phyloP scores from a whole-genome alignment of 208 protist species.

The Porcisia deanei region DNA sequence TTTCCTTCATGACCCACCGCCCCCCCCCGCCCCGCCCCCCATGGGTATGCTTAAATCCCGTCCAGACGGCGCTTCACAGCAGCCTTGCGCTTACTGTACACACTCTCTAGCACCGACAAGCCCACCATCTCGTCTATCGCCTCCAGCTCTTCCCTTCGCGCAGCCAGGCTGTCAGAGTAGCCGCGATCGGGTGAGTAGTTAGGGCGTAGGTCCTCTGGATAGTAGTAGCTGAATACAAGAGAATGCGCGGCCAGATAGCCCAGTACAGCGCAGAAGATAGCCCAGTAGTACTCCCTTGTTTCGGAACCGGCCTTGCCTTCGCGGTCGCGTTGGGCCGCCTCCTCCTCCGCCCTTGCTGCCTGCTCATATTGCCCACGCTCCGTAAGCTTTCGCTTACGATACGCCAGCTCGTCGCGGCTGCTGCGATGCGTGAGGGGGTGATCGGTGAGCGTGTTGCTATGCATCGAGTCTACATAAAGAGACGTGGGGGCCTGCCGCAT shows the following conservation, averaged over 20 bases:
- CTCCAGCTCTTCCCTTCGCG: slow-evolving; percentile 57
- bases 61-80: slow-evolving; percentile 42
- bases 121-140: slow-evolving; percentile 83
- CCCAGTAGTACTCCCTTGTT: slow-evolving; percentile 85
- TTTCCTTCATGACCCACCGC: background rate
- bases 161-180: slow-evolving; percentile 84
- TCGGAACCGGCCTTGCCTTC: slow-evolving; percentile 68
- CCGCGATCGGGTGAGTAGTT: slow-evolving; percentile 82
- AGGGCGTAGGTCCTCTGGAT: slow-evolving; percentile 75
- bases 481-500: slow-evolving; percentile 76
- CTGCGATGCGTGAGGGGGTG: slow-evolving; percentile 85
- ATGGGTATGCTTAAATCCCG: background rate
- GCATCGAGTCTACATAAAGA: slow-evolving; percentile 81
- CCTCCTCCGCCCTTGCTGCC: slow-evolving; percentile 73
- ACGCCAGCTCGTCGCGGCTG: slow-evolving; percentile 77
- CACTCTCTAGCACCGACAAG: slow-evolving; percentile 71
- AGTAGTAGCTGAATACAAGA: slow-evolving; percentile 82
- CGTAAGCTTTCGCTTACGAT: slow-evolving; percentile 83
- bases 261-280: slow-evolving; percentile 66
- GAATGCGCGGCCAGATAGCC: slow-evolving; percentile 80
- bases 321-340: slow-evolving; percentile 64
- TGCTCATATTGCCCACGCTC: slow-evolving; percentile 82
- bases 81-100: slow-evolving; percentile 80
- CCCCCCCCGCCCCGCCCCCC: background rate
- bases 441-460: slow-evolving; percentile 87